Conservation (phyloP, 352 stramenopile genomes). For the Phytophthora citricola region DNA sequence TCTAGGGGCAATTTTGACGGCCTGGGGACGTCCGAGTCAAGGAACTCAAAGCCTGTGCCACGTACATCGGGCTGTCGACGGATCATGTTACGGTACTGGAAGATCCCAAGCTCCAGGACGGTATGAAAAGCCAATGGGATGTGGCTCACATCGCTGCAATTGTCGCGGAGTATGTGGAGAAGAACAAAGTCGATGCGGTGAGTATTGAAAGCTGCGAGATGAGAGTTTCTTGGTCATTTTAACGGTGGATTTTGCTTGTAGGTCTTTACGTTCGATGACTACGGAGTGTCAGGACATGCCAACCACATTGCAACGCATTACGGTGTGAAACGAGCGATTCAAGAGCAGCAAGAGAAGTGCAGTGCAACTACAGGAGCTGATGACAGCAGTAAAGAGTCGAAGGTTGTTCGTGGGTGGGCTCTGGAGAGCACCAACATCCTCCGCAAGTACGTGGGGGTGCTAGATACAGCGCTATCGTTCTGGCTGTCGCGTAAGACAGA, state of each 20-base stretch:
- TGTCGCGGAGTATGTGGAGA: constrained; percentile 63
- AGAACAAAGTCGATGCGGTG: constrained; percentile 72
- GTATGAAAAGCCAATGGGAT: constrained; percentile 82
- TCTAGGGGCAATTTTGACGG: constrained; percentile 93
- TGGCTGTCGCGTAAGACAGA: constrained; percentile 31
- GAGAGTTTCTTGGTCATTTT: not conserved
- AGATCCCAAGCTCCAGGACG: constrained; percentile 87
- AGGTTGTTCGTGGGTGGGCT: constrained; percentile 56
- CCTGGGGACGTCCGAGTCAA: constrained; percentile 78
- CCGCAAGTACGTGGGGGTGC: constrained; percentile 90
- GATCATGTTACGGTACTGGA: constrained; percentile 74
- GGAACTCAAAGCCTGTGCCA: constrained; percentile 75
- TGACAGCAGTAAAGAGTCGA: constrained; percentile 10
- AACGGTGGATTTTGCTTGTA: constrained; percentile 17
- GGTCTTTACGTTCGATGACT: constrained; percentile 95
- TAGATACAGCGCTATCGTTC: constrained; percentile 71
- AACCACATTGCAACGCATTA: constrained; percentile 92
- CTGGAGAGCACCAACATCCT: constrained; percentile 79
- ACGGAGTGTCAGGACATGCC: constrained; percentile 93
- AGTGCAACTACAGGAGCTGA: constrained; percentile 1
- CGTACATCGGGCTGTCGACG: constrained; percentile 57
- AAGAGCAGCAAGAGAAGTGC: constrained; percentile 53
- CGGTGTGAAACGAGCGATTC: constrained; percentile 60
- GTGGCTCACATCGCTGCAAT: constrained; percentile 64
- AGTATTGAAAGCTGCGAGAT: constrained; percentile 2